phyloP scores from a whole-genome alignment of 306 rosid genomes.

The Malus orientalis region DNA sequence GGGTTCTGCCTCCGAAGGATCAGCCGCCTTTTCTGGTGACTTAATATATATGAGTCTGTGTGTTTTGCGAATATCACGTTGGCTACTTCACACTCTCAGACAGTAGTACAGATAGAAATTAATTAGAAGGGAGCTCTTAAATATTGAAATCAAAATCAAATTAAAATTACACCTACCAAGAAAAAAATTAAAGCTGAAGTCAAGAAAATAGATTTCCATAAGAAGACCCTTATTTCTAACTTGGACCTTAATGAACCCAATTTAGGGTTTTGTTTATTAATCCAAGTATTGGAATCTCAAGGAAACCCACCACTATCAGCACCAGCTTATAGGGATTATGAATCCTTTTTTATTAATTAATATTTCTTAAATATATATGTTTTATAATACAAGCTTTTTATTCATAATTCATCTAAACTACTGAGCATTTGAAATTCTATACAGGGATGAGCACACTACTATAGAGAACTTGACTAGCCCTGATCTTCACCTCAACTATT shows the following conservation, averaged over 20 bases:
- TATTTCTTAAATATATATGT: background rate
- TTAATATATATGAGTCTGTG: constrained; percentile 29
- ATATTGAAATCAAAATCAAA: background rate
- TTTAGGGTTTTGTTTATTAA: constrained; percentile 13
- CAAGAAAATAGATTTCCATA: constrained; percentile 16
- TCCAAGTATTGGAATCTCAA: constrained; percentile 61
- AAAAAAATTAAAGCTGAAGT: constrained; percentile 33
- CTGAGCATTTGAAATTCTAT: background rate
- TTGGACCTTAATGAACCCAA: constrained; percentile 8
- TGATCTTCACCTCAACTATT: background rate
- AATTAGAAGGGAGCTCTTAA: constrained; percentile 11
- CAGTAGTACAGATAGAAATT: background rate
- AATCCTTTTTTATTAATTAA: constrained; percentile 14
- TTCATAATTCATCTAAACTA: background rate
- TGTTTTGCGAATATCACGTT: constrained; percentile 9
- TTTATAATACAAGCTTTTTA: no score
- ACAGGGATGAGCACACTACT: no score
- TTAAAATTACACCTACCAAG: constrained; percentile 33
- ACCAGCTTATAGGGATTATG: constrained; percentile 41
- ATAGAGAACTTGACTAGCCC: no score
- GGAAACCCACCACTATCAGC: constrained; percentile 16
- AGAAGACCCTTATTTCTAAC: constrained; percentile 1
- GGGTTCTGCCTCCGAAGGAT: constrained; percentile 90
- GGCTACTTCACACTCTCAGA: background rate
- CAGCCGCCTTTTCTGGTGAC: constrained; percentile 91